phyloP scores from a whole-genome alignment of 192 early-diverging fungal species.

The Podila minutissima region DNA sequence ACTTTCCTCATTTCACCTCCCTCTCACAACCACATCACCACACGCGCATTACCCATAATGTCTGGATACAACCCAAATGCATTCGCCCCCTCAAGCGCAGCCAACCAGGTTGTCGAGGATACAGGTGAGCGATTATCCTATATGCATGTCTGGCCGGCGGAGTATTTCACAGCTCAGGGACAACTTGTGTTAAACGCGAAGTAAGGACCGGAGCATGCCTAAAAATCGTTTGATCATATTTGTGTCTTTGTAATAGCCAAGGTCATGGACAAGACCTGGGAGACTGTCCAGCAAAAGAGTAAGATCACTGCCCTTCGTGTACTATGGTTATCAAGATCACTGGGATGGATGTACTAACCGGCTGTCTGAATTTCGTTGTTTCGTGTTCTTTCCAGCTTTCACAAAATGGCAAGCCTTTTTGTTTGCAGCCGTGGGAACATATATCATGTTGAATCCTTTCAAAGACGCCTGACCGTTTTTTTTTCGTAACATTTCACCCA shows the following conservation, averaged over 20 bases:
- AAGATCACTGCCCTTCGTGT: slow-evolving; percentile 33
- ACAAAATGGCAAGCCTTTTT: slow-evolving; percentile 76
- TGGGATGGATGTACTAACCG: not conserved
- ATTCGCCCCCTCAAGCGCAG: slow-evolving; percentile 50
- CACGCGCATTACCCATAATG: slow-evolving; percentile 8
- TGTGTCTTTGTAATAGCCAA: slow-evolving; percentile 45
- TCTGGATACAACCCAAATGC: slow-evolving; percentile 14
- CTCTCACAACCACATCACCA: not conserved
- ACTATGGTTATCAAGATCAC: not conserved
- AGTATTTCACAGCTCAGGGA: no score
- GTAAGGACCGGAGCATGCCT: no score
- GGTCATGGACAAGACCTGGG: slow-evolving; percentile 84
- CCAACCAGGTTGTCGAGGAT: slow-evolving; percentile 62
- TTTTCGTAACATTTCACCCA: not conserved
- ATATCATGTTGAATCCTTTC: no score
- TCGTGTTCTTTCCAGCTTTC: slow-evolving; percentile 61
- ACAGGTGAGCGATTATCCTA: slow-evolving; percentile 47
- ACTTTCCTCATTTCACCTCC: not conserved
- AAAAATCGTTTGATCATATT: not conserved
- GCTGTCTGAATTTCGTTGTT: slow-evolving; percentile 3
- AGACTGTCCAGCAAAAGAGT: slow-evolving; percentile 94
- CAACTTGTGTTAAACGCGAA: not conserved
- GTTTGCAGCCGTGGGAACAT: no score
- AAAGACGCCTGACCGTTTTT: not conserved
- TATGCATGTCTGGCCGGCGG: not conserved